These are phyloP conservation scores for Mrakia gelida DNA, from an alignment of 768 basidiomycete genomes.

Conservation along the genomic window DNA sequence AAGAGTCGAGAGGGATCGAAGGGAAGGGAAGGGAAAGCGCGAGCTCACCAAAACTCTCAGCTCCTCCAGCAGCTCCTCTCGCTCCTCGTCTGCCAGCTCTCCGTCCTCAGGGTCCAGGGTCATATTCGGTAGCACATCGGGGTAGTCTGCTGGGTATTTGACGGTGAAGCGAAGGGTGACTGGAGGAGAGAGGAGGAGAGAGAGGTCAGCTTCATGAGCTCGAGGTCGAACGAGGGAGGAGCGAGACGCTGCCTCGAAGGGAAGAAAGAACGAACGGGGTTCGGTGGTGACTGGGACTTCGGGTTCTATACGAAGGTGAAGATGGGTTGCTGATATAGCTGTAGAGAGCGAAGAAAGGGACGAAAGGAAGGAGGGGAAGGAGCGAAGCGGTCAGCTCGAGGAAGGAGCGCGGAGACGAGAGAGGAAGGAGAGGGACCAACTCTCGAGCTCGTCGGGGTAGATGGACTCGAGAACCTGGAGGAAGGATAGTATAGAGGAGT, in stretches of 20 bases:
- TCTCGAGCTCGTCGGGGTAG: conserved; percentile 71
- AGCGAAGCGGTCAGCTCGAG: neutral
- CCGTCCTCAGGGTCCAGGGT: conserved; percentile 60
- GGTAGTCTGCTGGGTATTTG: conserved; percentile 75
- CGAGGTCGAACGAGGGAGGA: conserved; percentile 18
- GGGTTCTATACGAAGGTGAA: conserved; percentile 54
- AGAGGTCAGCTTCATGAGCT: neutral
- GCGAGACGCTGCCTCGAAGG: neutral
- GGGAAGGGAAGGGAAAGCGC: neutral
- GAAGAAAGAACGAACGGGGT: conserved; percentile 49
- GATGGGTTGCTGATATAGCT: conserved; percentile 28
- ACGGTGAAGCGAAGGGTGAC: conserved; percentile 71
- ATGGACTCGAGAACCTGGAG: conserved; percentile 85
- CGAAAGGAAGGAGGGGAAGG: neutral
- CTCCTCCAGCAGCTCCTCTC: conserved; percentile 55
- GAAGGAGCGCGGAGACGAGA: neutral
- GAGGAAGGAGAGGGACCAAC: conserved; percentile 5
- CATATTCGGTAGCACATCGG: conserved; percentile 73
- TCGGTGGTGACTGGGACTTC: conserved; percentile 66
- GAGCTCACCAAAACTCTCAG: conserved; percentile 53
- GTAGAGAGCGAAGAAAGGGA: neutral
- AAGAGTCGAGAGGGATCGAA: neutral
- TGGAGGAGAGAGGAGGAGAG: conserved; percentile 42
- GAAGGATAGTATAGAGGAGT: neutral
- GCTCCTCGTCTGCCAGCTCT: conserved; percentile 52